These are phyloP conservation scores for Chalaropsis ovoidea DNA, from an alignment of 2,329 filamentous ascomycete species.

Conservation along the genomic window DNA sequence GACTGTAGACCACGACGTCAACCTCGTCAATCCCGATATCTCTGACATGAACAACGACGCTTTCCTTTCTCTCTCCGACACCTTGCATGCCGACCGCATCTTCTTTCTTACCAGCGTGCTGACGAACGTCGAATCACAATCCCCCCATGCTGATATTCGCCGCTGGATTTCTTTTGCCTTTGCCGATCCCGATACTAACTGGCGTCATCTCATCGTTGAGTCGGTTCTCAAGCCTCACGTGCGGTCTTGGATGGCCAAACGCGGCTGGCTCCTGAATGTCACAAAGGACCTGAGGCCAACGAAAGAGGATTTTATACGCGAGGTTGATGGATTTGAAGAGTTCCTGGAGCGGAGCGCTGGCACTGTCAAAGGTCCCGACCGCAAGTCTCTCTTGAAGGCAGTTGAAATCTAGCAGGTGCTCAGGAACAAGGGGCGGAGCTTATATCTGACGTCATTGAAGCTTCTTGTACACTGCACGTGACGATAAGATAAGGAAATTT, in stretches of 20 bases:
- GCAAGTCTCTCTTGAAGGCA: conserved; percentile 13
- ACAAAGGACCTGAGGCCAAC: conserved; percentile 13
- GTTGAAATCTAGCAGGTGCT: not conserved
- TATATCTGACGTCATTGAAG: conserved; percentile 5
- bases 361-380: not conserved
- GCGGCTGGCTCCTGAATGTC: conserved; percentile 17
- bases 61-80: conserved; percentile 4
- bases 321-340: conserved; percentile 17
- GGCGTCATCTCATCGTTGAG: conserved; percentile 22
- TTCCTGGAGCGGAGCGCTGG: not conserved
- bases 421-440: too few relatives aligned
- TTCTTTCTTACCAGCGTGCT: conserved; percentile 66
- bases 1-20: not conserved
- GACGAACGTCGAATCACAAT: conserved; percentile 65
- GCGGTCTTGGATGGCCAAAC: conserved; percentile 15
- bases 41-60: not conserved
- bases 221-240: conserved; percentile 17
- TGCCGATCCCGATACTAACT: conserved; percentile 13
- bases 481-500: conserved; percentile 24
- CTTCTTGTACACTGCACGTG: conserved; percentile 9
- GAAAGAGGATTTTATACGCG: conserved; percentile 7
- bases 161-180: conserved; percentile 24
- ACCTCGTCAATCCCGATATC: not conserved
- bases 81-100: conserved; percentile 14
- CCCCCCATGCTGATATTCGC: conserved; percentile 16